A percentile compares a stretch with the other conserved stretches of the same genome.
These are phyloP conservation scores for Camellia lanceoleosa DNA, from an alignment of 148 eudicot genomes.

Conservation along the genomic window DNA sequence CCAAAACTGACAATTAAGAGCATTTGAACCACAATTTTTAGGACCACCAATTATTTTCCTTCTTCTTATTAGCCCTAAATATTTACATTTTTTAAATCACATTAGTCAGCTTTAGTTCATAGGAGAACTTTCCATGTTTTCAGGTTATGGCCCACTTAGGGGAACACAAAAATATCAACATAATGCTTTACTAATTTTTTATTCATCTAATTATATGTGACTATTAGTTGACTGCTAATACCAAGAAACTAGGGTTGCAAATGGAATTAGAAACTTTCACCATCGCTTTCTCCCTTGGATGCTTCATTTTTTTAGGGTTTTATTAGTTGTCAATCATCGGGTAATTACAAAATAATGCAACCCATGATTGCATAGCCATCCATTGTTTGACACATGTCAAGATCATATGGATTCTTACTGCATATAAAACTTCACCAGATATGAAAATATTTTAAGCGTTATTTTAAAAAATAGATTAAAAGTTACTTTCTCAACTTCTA, in stretches of 20 bases:
- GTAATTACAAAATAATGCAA: not conserved
- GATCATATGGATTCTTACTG: not conserved
- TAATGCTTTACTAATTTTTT: not conserved
- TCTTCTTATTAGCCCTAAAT: too few relatives aligned
- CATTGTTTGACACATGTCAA: not conserved
- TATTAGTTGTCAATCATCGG: not conserved
- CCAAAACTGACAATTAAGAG: too few relatives aligned
- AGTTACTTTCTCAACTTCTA: too few relatives aligned
- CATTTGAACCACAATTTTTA: too few relatives aligned
- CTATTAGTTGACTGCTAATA: not conserved
- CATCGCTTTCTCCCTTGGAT: conserved; percentile 4
- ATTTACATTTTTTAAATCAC: too few relatives aligned
- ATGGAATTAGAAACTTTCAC: not conserved
- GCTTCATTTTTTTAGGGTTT: not conserved
- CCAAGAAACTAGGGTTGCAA: not conserved
- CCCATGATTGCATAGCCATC: not conserved
- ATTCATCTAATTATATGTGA: too few relatives aligned
- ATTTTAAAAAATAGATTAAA: too few relatives aligned
- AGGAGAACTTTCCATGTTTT: too few relatives aligned
- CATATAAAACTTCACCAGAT: not conserved
- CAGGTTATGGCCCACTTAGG: too few relatives aligned
- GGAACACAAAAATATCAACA: not conserved
- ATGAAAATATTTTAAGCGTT: too few relatives aligned
- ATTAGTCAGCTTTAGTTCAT: too few relatives aligned
- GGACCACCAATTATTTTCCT: too few relatives aligned